Percentiles rank a stretch among this genome's conserved stretches.
phyloP scores from a whole-genome alignment of 768 basidiomycete species.

The Boletus rex-veris region DNA sequence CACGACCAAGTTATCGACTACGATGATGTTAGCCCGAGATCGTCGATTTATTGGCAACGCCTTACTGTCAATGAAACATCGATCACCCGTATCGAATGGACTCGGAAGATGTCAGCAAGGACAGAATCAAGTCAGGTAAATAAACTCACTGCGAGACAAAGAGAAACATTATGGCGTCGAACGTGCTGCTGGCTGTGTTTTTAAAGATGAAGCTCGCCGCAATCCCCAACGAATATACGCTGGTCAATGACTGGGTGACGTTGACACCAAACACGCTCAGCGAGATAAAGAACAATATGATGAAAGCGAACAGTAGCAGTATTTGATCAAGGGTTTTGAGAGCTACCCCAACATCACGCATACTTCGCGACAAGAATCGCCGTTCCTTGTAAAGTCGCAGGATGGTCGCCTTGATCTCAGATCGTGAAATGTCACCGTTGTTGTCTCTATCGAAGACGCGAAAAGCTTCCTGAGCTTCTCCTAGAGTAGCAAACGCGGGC shows the following conservation, averaged over 20 bases:
- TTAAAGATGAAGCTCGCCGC: conserved; percentile 83
- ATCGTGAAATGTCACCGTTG: conserved; percentile 71
- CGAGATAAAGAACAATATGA: conserved; percentile 70
- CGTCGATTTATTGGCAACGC: neutral
- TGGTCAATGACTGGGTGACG: conserved; percentile 61
- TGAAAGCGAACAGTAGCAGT: conserved; percentile 56
- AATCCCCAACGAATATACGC: conserved; percentile 68
- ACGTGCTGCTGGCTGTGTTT: conserved; percentile 63
- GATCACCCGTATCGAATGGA: conserved; percentile 79
- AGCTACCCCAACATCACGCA: conserved; percentile 72
- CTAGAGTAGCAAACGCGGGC: conserved; percentile 59
- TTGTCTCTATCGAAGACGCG: conserved; percentile 71
- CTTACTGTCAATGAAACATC: conserved; percentile 69
- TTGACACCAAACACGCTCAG: conserved; percentile 70
- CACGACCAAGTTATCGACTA: conserved; percentile 68
- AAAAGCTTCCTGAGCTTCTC: conserved; percentile 64
- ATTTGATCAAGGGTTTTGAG: conserved; percentile 62
- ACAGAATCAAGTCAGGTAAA: neutral
- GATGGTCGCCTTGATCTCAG: conserved; percentile 69
- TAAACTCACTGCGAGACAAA: conserved; percentile 76
- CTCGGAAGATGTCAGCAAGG: conserved; percentile 32
- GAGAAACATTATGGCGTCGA: conserved; percentile 78
- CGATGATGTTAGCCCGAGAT: conserved; percentile 5
- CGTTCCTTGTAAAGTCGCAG: conserved; percentile 77
- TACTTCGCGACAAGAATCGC: conserved; percentile 67